phyloP scores from a whole-genome alignment of 441 rosid species.

The Codiaeum variegatum region DNA sequence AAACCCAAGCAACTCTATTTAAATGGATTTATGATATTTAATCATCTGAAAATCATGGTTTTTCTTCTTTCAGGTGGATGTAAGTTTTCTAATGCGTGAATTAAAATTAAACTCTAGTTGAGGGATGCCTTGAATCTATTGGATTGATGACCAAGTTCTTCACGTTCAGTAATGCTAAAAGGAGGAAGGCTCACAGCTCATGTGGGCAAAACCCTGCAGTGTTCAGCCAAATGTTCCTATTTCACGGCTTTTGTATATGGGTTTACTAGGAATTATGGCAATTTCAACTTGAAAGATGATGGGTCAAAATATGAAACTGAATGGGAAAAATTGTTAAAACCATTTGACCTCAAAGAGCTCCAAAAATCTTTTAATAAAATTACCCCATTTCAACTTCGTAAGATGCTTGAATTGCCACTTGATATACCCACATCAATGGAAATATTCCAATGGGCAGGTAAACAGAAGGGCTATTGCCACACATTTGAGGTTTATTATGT shows the following conservation, averaged over 20 bases:
- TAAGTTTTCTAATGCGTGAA: not conserved
- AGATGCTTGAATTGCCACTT: conserved; percentile 65
- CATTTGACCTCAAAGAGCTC: conserved; percentile 65
- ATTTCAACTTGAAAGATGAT: conserved; percentile 4
- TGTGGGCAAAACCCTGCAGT: conserved; percentile 31
- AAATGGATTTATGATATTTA: not conserved
- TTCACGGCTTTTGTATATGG: conserved; percentile 23
- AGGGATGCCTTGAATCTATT: not conserved
- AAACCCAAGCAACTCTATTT: too few species aligned
- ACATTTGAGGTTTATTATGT: conserved; percentile 55
- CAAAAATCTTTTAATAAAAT: conserved; percentile 44
- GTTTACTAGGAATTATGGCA: conserved; percentile 18
- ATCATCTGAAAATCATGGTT: not conserved
- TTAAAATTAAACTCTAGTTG: not conserved
- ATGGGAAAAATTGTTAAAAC: conserved; percentile 82
- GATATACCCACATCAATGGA: conserved; percentile 59
- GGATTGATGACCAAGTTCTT: conserved; percentile 6
- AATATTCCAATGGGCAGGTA: conserved; percentile 60
- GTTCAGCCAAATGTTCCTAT: conserved; percentile 17
- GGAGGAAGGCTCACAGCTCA: conserved; percentile 35
- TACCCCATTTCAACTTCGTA: conserved; percentile 73
- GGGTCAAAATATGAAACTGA: conserved; percentile 44
- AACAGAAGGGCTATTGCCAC: conserved; percentile 66
- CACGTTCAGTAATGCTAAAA: conserved; percentile 37
- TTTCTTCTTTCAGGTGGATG: conserved; percentile 16